Evolutionary conservation across 768 basidiomycete species (phyloP).

Genomic region (Boletus reticuloceps): DNA sequence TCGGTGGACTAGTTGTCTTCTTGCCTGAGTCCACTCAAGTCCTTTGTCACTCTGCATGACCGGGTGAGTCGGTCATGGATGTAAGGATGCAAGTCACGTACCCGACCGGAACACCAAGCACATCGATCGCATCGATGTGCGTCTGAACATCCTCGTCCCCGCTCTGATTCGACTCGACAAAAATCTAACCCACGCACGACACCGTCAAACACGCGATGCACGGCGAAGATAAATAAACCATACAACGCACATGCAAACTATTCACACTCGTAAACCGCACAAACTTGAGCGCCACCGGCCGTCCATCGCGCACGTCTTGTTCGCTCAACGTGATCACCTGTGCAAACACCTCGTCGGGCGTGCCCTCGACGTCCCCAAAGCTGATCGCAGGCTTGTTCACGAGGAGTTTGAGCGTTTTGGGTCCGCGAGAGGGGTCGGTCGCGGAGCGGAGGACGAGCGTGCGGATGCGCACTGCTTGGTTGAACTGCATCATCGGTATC

Average conservation of each 20-base stretch:
- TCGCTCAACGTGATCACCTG: constrained; percentile 56
- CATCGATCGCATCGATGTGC: constrained; percentile 63
- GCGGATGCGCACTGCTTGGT: constrained; percentile 63
- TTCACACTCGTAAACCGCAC: constrained; percentile 72
- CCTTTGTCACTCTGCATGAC: constrained; percentile 34
- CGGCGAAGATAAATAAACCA: background rate
- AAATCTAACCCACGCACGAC: constrained; percentile 46
- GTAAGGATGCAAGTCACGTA: constrained; percentile 32
- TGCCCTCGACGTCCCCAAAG: constrained; percentile 64
- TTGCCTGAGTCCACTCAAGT: constrained; percentile 37
- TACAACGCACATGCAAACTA: constrained; percentile 51
- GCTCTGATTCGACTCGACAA: constrained; percentile 66
- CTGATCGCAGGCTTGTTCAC: constrained; percentile 58
- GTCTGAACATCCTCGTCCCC: constrained; percentile 51
- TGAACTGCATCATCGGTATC: constrained; percentile 41
- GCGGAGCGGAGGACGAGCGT: constrained; percentile 51
- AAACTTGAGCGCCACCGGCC: constrained; percentile 51
- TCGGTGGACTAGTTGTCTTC: constrained; percentile 24
- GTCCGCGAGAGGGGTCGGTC: constrained; percentile 42
- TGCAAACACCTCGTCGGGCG: constrained; percentile 45
- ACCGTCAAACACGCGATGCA: constrained; percentile 1
- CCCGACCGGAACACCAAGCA: constrained; percentile 60
- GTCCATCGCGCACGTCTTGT: constrained; percentile 44
- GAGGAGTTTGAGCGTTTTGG: constrained; percentile 59
- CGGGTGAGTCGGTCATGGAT: constrained; percentile 1